Base-by-base conservation (phyloP, 345 rosid species). In the Clarkia xantiana region DNA sequence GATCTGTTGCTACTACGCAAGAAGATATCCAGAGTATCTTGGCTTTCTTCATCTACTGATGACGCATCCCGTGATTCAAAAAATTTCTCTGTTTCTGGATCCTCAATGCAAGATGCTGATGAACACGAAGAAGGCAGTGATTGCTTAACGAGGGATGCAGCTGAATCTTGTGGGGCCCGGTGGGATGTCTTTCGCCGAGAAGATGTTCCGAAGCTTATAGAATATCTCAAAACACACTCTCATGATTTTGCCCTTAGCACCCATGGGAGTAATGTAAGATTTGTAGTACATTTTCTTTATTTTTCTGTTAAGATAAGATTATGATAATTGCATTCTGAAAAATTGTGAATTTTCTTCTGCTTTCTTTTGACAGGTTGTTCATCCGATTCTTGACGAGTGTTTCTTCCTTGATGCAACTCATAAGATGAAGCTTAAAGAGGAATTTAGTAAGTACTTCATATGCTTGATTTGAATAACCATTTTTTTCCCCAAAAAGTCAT, bases 161-260 rank as follows among this genome's bases (percentile, higher is more conserved):
- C 61, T 22, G 67, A 60, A 48, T 62, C 85, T 40, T 78, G 73
- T 52, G 94, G 98, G 62, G 94, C 84, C 20, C 80, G 65, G 45
- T 91, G 98, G 98, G 98, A 86, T 74, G 80, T 86, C 60, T 91
- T 91, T 58, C 87, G 80, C 53, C 75, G 79, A 59, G 84, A 80
- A 69, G 98, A 91, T 71, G 86, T 78, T 57, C 87, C 84, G 40
- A 80, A 79, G 69, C 81, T 91, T 53, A 62, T 75, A 18, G 90
- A 81, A 45, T 91, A 86, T 64, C 71, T 91, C 38, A 71, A 60
- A 51, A 78, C 59, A 74, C 80, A 91, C 57, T 75, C 77, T 40
- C 60, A 65, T 17, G 83, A 91, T 67, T 74, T 86, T 48, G 45
- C 47, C 48, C 56, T 29, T 29, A 10, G 9, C 7, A 7, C 36